Conservation (phyloP, 2,329 filamentous ascomycete species). For the Albophoma yamanashiensis region DNA sequence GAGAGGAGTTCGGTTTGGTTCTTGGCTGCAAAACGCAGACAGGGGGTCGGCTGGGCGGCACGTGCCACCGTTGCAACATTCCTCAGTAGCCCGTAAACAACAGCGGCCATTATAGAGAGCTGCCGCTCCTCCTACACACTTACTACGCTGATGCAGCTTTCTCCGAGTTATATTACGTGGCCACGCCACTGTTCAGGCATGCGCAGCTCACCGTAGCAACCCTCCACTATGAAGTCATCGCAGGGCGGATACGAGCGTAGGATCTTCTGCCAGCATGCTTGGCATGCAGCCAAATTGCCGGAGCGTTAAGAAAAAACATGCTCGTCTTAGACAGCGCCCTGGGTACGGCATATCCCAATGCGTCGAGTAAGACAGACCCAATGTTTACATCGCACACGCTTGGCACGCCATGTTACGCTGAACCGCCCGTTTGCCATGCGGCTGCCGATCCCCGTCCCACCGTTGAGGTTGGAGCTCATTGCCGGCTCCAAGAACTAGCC, state of each 20-base stretch:
- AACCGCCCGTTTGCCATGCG: background rate
- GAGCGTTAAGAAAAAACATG: background rate
- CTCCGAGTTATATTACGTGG: background rate
- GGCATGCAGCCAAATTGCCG: background rate
- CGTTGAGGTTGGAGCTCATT: background rate
- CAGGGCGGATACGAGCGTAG: background rate
- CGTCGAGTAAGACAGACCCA: background rate
- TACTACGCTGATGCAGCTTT: too few relatives aligned
- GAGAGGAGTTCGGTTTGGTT: too few relatives aligned
- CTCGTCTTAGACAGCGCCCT: background rate
- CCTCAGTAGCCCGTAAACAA: background rate
- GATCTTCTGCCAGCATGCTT: background rate
- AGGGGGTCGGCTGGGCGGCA: background rate
- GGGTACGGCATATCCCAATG: background rate
- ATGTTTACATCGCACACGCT: background rate
- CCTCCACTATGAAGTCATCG: background rate
- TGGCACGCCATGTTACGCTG: background rate
- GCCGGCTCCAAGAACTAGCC: too few relatives aligned
- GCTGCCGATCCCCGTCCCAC: background rate
- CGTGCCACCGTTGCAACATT: background rate
- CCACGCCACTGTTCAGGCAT: background rate
- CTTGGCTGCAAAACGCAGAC: too few relatives aligned
- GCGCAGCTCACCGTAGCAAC: background rate
- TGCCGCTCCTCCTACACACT: background rate
- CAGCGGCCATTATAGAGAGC: background rate